phyloP scores from a whole-genome alignment of 306 rosid genomes.

The Sindora glabra region DNA sequence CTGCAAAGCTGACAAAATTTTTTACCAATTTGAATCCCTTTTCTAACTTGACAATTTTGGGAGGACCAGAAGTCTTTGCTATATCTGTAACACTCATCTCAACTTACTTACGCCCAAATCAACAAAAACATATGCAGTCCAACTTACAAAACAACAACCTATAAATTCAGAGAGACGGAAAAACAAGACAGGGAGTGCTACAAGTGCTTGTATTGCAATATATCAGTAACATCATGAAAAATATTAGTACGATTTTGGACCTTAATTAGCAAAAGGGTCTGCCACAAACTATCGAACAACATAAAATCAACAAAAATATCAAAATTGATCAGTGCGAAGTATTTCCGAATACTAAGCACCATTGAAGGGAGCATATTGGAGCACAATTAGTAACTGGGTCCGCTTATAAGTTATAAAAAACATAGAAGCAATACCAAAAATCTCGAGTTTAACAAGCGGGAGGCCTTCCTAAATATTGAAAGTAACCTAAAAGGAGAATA shows the following conservation, averaged over 20 bases:
- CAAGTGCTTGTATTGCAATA: too few relatives aligned
- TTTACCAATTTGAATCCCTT: slow-evolving; percentile 71
- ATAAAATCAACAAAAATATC: too few relatives aligned
- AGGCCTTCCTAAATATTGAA: too few relatives aligned
- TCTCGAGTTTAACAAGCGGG: neutral
- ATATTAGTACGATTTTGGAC: neutral
- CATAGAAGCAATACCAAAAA: neutral
- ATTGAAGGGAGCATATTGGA: too few relatives aligned
- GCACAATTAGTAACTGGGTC: too few relatives aligned
- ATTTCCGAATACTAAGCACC: too few relatives aligned
- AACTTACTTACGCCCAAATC: slow-evolving; percentile 17
- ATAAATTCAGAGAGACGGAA: neutral
- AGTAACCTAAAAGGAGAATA: too few relatives aligned
- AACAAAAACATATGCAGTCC: neutral
- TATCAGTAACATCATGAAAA: too few relatives aligned
- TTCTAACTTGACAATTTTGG: slow-evolving; percentile 59
- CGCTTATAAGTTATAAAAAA: too few relatives aligned
- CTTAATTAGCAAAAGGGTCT: neutral
- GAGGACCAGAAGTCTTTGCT: slow-evolving; percentile 29
- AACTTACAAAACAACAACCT: neutral
- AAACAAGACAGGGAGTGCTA: neutral
- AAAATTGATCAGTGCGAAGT: too few relatives aligned
- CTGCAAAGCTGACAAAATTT: neutral
- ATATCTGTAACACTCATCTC: slow-evolving; percentile 35
- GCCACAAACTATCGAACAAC: neutral